These are phyloP conservation scores for Cudoniella acicularis DNA, from an alignment of 495 filamentous ascomycete genomes.

Conservation along the genomic window DNA sequence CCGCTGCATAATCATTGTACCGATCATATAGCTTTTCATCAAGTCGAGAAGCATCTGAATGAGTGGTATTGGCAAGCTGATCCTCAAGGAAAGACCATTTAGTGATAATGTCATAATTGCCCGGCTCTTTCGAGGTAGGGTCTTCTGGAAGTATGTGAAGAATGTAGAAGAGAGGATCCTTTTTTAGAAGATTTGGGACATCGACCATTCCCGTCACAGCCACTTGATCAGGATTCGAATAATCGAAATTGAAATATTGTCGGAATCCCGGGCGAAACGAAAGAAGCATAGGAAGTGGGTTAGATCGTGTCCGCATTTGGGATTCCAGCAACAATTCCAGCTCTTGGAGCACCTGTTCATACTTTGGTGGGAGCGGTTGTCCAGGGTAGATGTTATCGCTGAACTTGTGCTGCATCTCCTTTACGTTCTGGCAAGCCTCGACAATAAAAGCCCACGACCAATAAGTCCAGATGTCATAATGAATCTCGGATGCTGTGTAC, in stretches of 20 bases:
- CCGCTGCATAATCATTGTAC: neutral
- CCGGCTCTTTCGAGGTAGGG: neutral
- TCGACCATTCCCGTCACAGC: neutral
- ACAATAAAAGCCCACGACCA: neutral
- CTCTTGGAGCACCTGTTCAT: neutral
- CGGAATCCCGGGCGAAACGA: neutral
- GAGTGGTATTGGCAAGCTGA: neutral
- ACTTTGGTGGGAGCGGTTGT: neutral
- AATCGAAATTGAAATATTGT: slow-evolving; percentile 10
- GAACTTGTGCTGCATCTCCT: neutral
- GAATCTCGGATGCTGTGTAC: neutral
- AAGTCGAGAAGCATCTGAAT: neutral
- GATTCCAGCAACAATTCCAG: neutral
- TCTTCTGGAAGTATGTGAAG: neutral
- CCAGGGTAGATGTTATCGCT: slow-evolving; percentile 5
- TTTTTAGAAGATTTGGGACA: neutral
- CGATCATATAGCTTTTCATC: neutral
- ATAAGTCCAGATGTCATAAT: neutral
- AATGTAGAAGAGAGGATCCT: neutral
- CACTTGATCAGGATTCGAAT: neutral
- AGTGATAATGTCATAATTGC: neutral
- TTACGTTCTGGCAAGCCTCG: neutral
- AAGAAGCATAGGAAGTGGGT: neutral
- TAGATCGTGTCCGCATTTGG: neutral
- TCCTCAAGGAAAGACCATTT: neutral